Conservation (phyloP, 257 asterid species). For the Ophiorrhiza pumila region DNA sequence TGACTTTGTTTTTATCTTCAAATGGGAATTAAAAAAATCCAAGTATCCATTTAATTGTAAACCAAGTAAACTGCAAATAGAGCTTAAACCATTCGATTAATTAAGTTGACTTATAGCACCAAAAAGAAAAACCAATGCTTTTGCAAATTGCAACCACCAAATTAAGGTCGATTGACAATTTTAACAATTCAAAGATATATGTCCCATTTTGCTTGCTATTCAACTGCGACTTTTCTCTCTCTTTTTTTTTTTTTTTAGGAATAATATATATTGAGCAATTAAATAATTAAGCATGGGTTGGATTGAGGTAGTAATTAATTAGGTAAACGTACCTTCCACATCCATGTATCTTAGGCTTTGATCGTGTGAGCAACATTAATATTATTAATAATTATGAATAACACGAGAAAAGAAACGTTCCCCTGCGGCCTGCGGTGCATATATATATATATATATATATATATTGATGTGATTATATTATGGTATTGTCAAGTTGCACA, state of each 20-base stretch:
- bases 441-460: too few relatives aligned
- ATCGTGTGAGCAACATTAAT: not conserved
- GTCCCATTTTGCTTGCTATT: slow-evolving; percentile 4
- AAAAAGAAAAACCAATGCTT: not conserved
- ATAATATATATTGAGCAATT: too few relatives aligned
- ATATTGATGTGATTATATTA: too few relatives aligned
- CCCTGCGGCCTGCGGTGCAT: not conserved
- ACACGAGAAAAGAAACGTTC: not conserved
- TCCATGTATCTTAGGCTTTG: not conserved
- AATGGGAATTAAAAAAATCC: not conserved
- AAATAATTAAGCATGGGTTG: too few relatives aligned
- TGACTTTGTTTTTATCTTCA: not conserved
- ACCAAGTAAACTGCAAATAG: not conserved
- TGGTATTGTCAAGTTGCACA: slow-evolving; percentile 35
- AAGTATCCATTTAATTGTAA: not conserved
- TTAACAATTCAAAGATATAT: too few relatives aligned
- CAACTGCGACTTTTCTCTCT: slow-evolving; percentile 13
- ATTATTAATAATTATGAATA: not conserved
- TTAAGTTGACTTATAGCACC: not conserved
- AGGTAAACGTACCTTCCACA: not conserved
- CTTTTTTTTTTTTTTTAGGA: too few relatives aligned
- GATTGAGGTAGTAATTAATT: not conserved
- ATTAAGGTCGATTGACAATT: too few relatives aligned
- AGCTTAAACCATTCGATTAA: not conserved
- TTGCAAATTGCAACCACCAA: not conserved